These are phyloP conservation scores for Picochlorum sp. DNA, from an alignment of 139 green algal genomes.

Conservation along the genomic window DNA sequence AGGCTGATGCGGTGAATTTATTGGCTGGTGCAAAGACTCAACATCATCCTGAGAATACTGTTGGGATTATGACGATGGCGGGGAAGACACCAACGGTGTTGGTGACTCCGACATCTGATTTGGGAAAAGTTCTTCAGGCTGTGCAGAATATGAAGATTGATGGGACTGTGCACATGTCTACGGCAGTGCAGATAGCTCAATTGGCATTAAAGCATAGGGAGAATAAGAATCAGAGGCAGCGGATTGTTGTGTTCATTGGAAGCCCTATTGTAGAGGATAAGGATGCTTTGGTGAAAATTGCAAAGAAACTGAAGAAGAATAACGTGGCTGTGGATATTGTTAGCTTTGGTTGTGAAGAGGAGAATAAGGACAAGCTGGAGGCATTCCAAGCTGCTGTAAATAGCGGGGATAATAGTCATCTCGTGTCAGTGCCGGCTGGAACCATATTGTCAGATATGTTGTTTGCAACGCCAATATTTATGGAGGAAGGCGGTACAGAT, in stretches of 20 bases:
- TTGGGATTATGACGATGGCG: constrained; percentile 95
- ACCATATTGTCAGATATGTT: constrained; percentile 86
- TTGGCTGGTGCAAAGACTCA: constrained; percentile 94
- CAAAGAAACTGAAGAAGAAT: constrained; percentile 99
- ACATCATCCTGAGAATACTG: constrained; percentile 94
- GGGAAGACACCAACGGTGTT: constrained; percentile 79
- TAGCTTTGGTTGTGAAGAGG: constrained; percentile 66
- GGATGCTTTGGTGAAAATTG: constrained; percentile 86
- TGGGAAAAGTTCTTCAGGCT: constrained; percentile 90
- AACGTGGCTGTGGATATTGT: constrained; percentile 97
- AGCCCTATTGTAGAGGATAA: constrained; percentile 75
- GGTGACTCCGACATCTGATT: constrained; percentile 92
- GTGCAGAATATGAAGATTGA: constrained; percentile 83
- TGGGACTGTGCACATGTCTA: constrained; percentile 68
- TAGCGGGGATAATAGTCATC: constrained; percentile 86
- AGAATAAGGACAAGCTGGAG: constrained; percentile 86
- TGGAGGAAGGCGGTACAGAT: constrained; percentile 30
- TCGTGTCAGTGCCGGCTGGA: constrained; percentile 82
- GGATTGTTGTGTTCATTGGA: constrained; percentile 94
- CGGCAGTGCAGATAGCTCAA: constrained; percentile 84
- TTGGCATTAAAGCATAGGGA: constrained; percentile 97
- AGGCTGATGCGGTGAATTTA: constrained; percentile 95
- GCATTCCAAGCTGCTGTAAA: constrained; percentile 90
- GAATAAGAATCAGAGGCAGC: constrained; percentile 99
- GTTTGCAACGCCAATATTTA: constrained; percentile 80